Conservation (phyloP, 2,329 filamentous ascomycete species). For the Zymoseptoria brevis region DNA sequence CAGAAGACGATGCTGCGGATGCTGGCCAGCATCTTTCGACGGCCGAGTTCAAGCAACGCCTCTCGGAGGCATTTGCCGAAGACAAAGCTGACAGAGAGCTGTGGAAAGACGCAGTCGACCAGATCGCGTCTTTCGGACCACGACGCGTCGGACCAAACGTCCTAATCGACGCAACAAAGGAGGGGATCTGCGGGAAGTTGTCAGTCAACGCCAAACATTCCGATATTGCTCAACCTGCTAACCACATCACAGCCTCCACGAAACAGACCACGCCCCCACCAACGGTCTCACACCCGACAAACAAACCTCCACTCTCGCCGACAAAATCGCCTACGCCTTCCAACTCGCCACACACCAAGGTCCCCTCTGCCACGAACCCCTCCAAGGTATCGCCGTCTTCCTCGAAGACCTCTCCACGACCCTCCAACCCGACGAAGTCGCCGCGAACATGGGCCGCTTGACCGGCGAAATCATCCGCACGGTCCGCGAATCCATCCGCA, state of each 20-base stretch:
- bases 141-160: slow-evolving; percentile 79
- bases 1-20: slow-evolving; percentile 45
- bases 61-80: slow-evolving; percentile 60
- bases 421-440: slow-evolving; percentile 47
- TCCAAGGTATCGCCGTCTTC: slow-evolving; percentile 87
- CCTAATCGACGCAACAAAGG: slow-evolving; percentile 72
- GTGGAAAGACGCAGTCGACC: slow-evolving; percentile 70
- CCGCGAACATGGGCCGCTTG: slow-evolving; percentile 65
- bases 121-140: slow-evolving; percentile 85
- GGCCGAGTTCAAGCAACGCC: slow-evolving; percentile 67
- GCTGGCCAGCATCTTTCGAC: slow-evolving; percentile 55
- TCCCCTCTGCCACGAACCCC: slow-evolving; percentile 83
- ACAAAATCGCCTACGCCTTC: slow-evolving; percentile 90
- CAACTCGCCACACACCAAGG: slow-evolving; percentile 85
- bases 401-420: slow-evolving; percentile 68
- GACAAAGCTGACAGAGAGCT: slow-evolving; percentile 65
- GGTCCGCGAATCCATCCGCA: slow-evolving; percentile 71
- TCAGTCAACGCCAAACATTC: slow-evolving; percentile 38
- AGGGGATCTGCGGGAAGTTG: slow-evolving; percentile 64
- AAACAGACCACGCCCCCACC: slow-evolving; percentile 16
- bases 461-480: slow-evolving; percentile 92
- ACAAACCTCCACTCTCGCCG: slow-evolving; percentile 50
- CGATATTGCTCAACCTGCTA: slow-evolving; percentile 23
- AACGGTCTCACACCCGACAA: slow-evolving; percentile 10
- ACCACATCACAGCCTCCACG: slow-evolving; percentile 20